Evolutionary conservation across 73 alveolate species (phyloP), one percentile per base, ranked within the genome.

Genomic region (Paramecium octaurelia): DNA sequence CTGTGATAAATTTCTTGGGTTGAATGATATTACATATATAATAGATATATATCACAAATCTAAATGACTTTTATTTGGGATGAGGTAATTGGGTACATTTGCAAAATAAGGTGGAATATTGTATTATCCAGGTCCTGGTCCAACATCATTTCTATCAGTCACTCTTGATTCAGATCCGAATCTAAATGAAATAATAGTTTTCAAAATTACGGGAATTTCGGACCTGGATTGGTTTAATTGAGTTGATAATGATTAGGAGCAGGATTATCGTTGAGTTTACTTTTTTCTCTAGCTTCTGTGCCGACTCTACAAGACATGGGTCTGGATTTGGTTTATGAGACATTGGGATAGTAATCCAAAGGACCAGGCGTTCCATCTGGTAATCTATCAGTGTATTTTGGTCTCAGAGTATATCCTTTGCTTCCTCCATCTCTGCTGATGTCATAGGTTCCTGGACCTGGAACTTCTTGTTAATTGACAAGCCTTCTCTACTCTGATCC

Each of bases 361-460:
- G 91, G 91, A 2, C 91, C 91, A 7, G 91, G 91, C 0, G 91
- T 80, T 44, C 73, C 73, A 21, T 80, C 91, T n/a, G 43, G 46
- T 58, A 43, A 42, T 80, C 91, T 80, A 43, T 80, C 91, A 2
- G 91, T 80, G n/a, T 80, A 80, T 80, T 80, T 80, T 0, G 91
- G 77, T 80, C 91, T 80, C 6, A 80, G 29, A 3, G 91, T 80
- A 20, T 80, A 80, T 9, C 42, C 43, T 80, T 80, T 80, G 4
- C 91, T 64, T 10, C 57, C 50, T 27, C 70, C 43, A n/a, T 80
- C 91, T 44, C 91, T 40, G 12, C 73, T 80, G 0, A 80, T 48
- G 24, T 80, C 91, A 80, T 80, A 80, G 3, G 91, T 44, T 43
- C 91, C 91, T 20, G 91, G 91, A 11, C 91, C 91, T 18, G 91